phyloP scores from a whole-genome alignment of 768 basidiomycete genomes.

The Mrakia hoshinonis region DNA sequence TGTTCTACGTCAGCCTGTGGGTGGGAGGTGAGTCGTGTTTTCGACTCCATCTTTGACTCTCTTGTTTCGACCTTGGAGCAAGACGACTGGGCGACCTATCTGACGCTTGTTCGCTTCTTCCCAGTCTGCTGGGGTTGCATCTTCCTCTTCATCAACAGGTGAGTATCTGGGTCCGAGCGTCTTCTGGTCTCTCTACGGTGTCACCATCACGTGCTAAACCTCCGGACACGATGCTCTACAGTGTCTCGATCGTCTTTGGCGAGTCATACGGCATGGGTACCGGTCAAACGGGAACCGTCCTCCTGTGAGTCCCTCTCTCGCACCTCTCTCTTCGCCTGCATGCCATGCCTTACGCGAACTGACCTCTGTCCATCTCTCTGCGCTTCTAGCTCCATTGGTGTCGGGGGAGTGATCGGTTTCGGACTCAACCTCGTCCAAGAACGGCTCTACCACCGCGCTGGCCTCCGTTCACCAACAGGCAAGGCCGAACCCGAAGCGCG shows the following conservation, averaged over 20 bases:
- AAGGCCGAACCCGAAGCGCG: conserved; percentile 38
- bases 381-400: conserved; percentile 30
- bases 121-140: conserved; percentile 38
- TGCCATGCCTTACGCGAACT: neutral
- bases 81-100: too few relatives aligned
- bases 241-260: neutral
- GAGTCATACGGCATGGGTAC: conserved; percentile 34
- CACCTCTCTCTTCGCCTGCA: neutral
- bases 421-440: conserved; percentile 36
- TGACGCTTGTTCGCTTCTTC: too few relatives aligned
- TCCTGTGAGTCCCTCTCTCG: conserved; percentile 32
- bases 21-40: too few relatives aligned
- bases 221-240: neutral
- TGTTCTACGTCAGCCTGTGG: conserved; percentile 36
- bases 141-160: conserved; percentile 35
- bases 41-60: too few relatives aligned
- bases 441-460: conserved; percentile 32
- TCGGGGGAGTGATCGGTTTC: conserved; percentile 36
- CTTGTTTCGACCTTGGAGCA: too few relatives aligned
- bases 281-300: conserved; percentile 33
- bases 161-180: too few relatives aligned
- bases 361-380: neutral
- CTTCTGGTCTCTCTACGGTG: too few relatives aligned
- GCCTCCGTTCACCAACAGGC: conserved; percentile 30
- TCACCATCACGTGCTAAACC: too few relatives aligned